A percentile compares a stretch with the other conserved stretches of the same genome.
Evolutionary conservation across 495 filamentous ascomycete genomes (phyloP).

Genomic region (Parmelia sp.): DNA sequence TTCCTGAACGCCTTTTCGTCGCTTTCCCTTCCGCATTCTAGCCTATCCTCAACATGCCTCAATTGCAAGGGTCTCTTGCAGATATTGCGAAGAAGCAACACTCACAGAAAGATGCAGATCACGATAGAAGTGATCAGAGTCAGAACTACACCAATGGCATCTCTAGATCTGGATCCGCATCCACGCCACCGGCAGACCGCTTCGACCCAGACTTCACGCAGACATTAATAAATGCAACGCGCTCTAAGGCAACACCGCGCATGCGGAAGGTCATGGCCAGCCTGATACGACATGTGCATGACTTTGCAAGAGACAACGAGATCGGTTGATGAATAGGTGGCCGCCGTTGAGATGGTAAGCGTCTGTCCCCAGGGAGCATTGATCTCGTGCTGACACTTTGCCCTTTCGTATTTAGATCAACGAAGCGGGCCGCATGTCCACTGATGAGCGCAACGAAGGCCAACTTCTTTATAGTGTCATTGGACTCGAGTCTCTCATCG

Average conservation of each 20-base stretch:
- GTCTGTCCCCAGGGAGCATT: neutral
- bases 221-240: slow-evolving; percentile 67
- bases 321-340: slow-evolving; percentile 76
- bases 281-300: slow-evolving; percentile 71
- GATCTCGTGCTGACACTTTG: slow-evolving; percentile 28
- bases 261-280: slow-evolving; percentile 58
- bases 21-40: neutral
- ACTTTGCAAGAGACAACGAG: slow-evolving; percentile 77
- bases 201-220: slow-evolving; percentile 75
- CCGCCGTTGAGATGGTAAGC: slow-evolving; percentile 56
- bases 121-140: neutral
- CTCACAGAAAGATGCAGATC: neutral
- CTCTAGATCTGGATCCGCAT: neutral
- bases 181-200: slow-evolving; percentile 21
- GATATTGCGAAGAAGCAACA: neutral
- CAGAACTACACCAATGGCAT: neutral
- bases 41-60: neutral
- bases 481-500: slow-evolving; percentile 74
- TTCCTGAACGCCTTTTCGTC: neutral
- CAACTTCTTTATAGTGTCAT: slow-evolving; percentile 74
- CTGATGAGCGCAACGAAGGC: slow-evolving; percentile 62
- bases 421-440: slow-evolving; percentile 32
- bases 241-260: slow-evolving; percentile 63
- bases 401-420: slow-evolving; percentile 47
- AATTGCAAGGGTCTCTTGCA: slow-evolving; percentile 1